These are phyloP conservation scores for Aspergillus persii DNA, from an alignment of 2,329 filamentous ascomycete genomes.

Conservation along the genomic window DNA sequence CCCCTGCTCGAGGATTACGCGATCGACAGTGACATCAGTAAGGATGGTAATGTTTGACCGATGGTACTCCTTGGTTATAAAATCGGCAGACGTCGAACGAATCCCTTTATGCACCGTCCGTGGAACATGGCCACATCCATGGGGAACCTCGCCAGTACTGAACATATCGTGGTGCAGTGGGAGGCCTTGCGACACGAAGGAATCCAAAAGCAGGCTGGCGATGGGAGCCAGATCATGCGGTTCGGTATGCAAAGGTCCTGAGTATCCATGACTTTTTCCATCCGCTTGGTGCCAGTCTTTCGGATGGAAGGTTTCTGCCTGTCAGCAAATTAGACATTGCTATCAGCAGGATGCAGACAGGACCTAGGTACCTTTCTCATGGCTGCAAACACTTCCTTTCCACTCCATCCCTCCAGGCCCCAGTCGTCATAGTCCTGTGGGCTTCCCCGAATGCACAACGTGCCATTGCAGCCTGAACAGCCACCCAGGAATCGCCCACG, in stretches of 20 bases:
- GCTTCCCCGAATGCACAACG: conserved; percentile 43
- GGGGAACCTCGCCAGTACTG: conserved; percentile 50
- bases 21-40: conserved; percentile 53
- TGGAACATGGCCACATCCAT: conserved; percentile 57
- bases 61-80: conserved; percentile 45
- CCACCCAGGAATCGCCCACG: conserved; percentile 46
- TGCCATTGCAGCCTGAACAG: conserved; percentile 45
- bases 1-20: conserved; percentile 47
- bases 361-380: conserved; percentile 51
- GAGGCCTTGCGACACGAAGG: conserved; percentile 55
- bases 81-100: conserved; percentile 56
- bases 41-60: conserved; percentile 50
- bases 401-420: conserved; percentile 54
- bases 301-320: conserved; percentile 57
- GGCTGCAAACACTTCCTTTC: conserved; percentile 56
- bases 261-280: conserved; percentile 48
- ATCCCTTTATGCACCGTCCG: conserved; percentile 54
- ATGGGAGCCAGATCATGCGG: conserved; percentile 61
- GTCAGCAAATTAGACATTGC: background rate
- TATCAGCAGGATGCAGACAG: no score
- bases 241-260: conserved; percentile 55
- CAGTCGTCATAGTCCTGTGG: conserved; percentile 55
- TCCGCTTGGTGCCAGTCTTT: conserved; percentile 58
- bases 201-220: conserved; percentile 54
- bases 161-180: conserved; percentile 61